Conservation (phyloP, 768 basidiomycete species). For the Leccinellum rugosiceps region DNA sequence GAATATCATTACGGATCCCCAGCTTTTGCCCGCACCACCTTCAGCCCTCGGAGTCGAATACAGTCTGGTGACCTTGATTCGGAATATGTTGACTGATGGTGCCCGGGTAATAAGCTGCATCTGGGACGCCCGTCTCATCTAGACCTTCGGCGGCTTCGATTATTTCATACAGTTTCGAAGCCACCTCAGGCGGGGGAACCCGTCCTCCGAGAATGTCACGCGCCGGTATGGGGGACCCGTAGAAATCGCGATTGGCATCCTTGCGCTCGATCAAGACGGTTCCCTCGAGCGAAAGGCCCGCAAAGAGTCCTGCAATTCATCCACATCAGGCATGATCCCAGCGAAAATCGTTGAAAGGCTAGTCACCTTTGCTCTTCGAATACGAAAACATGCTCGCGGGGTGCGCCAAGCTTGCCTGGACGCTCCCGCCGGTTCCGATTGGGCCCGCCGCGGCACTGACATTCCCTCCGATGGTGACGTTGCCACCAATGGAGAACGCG, state of each 20-base stretch:
- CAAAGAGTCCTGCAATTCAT: conserved; percentile 71
- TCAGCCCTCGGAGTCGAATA: conserved; percentile 69
- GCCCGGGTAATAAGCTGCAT: conserved; percentile 75
- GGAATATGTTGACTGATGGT: conserved; percentile 57
- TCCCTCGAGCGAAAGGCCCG: conserved; percentile 91
- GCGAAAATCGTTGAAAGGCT: background rate
- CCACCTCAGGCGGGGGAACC: conserved; percentile 97
- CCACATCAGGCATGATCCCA: background rate
- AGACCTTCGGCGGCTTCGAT: conserved; percentile 95
- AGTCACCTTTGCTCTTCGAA: conserved; percentile 87
- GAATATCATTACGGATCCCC: background rate
- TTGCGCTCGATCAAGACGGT: conserved; percentile 93
- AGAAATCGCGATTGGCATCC: conserved; percentile 95
- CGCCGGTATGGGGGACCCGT: conserved; percentile 87
- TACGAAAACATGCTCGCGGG: conserved; percentile 98
- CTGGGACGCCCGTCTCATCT: conserved; percentile 80
- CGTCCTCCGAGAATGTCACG: conserved; percentile 88
- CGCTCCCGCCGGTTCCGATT: conserved; percentile 89
- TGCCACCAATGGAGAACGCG: conserved; percentile 94
- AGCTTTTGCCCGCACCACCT: background rate
- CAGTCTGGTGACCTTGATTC: conserved; percentile 46
- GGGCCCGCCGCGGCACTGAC: conserved; percentile 86
- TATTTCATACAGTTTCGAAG: conserved; percentile 88
- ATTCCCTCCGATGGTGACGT: conserved; percentile 92
- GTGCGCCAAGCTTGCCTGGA: conserved; percentile 84